Evolutionary conservation across 2,329 filamentous ascomycete species (phyloP).

Genomic region (Clarireedia hainanense): DNA sequence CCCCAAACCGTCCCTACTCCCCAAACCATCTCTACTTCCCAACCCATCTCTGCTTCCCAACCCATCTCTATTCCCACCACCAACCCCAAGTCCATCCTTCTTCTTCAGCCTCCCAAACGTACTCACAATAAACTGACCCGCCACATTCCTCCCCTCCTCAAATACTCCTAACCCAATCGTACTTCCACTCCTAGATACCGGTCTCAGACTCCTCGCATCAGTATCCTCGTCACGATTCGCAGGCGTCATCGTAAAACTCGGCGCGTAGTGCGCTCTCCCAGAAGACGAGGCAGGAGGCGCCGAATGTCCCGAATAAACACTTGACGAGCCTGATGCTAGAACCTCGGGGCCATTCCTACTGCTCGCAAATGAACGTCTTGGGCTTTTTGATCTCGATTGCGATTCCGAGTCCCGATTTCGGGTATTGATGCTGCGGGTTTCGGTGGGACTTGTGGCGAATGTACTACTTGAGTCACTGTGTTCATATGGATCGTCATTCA

Average conservation of each 20-base stretch:
- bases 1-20: constrained; percentile 12
- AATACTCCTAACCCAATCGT: not conserved
- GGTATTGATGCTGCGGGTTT: constrained; percentile 18
- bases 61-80: not conserved
- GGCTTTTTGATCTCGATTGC: constrained; percentile 25
- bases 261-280: constrained; percentile 12
- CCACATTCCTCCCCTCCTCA: not conserved
- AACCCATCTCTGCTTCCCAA: not conserved
- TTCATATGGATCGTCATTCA: constrained; percentile 25
- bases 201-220: constrained; percentile 13
- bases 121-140: constrained; percentile 16
- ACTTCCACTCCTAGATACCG: constrained; percentile 8
- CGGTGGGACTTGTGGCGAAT: constrained; percentile 21
- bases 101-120: constrained; percentile 22
- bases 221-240: constrained; percentile 12
- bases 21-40: not conserved
- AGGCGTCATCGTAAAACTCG: constrained; percentile 25
- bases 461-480: constrained; percentile 27
- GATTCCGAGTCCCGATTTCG: constrained; percentile 10
- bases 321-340: constrained; percentile 24
- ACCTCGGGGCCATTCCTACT: constrained; percentile 20
- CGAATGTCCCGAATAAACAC: constrained; percentile 19
- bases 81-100: not conserved
- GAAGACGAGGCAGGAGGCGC: not conserved
- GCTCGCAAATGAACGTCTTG: constrained; percentile 25